Conservation (phyloP, 345 rosid species). For the Gossypium herbaceum region DNA sequence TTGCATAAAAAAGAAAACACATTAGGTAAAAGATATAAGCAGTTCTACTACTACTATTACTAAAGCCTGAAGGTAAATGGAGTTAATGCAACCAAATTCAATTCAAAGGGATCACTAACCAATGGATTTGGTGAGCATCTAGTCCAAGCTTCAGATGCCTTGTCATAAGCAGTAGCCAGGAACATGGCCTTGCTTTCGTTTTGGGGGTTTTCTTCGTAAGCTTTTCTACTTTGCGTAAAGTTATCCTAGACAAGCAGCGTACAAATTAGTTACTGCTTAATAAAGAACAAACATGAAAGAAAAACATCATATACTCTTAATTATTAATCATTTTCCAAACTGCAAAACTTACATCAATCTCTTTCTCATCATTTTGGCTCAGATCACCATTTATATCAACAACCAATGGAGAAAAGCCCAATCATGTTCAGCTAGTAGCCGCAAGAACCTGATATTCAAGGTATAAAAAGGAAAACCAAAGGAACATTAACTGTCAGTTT, state of each 20-base stretch:
- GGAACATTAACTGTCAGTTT: background rate
- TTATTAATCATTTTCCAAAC: conserved; percentile 12
- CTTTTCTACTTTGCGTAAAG: conserved; percentile 63
- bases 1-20: conserved; percentile 17
- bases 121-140: conserved; percentile 48
- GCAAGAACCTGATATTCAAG: conserved; percentile 60
- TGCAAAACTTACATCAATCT: conserved; percentile 59
- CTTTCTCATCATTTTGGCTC: conserved; percentile 56
- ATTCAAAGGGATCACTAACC: conserved; percentile 49
- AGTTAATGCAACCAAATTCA: conserved; percentile 1
- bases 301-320: conserved; percentile 13
- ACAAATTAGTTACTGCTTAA: background rate
- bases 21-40: conserved; percentile 6
- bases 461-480: background rate
- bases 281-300: background rate
- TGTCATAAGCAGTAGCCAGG: conserved; percentile 83
- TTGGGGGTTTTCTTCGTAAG: conserved; percentile 41
- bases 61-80: background rate
- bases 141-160: conserved; percentile 94
- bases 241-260: conserved; percentile 47
- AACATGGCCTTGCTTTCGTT: conserved; percentile 66
- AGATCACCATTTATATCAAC: conserved; percentile 85
- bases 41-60: background rate
- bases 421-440: conserved; percentile 68
- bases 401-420: conserved; percentile 76